Evolutionary conservation across 2,329 filamentous ascomycete genomes (phyloP).

Genomic region (Scedosporium apiospermum): DNA sequence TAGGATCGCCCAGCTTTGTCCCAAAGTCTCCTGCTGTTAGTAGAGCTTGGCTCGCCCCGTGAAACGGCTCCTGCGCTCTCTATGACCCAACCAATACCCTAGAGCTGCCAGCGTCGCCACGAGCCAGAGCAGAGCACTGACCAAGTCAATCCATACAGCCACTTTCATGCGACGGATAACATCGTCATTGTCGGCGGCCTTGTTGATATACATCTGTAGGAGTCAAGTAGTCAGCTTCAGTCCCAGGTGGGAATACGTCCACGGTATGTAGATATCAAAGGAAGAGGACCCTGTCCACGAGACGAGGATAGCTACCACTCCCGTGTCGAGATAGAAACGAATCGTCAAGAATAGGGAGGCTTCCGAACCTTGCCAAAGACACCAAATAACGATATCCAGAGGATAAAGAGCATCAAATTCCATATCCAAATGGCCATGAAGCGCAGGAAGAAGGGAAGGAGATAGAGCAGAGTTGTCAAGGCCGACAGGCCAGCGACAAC

Average conservation of each 20-base stretch:
- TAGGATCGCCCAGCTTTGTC: no score
- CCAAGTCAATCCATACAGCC: slow-evolving; percentile 74
- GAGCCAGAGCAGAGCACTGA: slow-evolving; percentile 69
- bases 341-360: neutral
- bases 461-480: slow-evolving; percentile 54
- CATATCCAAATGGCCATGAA: slow-evolving; percentile 48
- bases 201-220: slow-evolving; percentile 59
- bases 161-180: slow-evolving; percentile 70
- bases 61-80: slow-evolving; percentile 42
- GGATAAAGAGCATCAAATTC: slow-evolving; percentile 62
- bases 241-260: neutral
- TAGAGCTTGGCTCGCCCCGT: slow-evolving; percentile 50
- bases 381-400: slow-evolving; percentile 77
- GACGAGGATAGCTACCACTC: no score
- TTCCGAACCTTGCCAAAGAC: slow-evolving; percentile 58
- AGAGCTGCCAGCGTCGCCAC: slow-evolving; percentile 46
- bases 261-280: neutral
- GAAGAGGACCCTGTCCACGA: neutral
- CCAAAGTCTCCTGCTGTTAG: slow-evolving; percentile 4
- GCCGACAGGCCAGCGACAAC: slow-evolving; percentile 58
- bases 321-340: no score
- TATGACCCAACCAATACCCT: slow-evolving; percentile 49
- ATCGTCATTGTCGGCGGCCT: slow-evolving; percentile 51
- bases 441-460: slow-evolving; percentile 50
- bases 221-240: neutral